phyloP scores from a whole-genome alignment of 345 rosid genomes.

The Clausena lansium region DNA sequence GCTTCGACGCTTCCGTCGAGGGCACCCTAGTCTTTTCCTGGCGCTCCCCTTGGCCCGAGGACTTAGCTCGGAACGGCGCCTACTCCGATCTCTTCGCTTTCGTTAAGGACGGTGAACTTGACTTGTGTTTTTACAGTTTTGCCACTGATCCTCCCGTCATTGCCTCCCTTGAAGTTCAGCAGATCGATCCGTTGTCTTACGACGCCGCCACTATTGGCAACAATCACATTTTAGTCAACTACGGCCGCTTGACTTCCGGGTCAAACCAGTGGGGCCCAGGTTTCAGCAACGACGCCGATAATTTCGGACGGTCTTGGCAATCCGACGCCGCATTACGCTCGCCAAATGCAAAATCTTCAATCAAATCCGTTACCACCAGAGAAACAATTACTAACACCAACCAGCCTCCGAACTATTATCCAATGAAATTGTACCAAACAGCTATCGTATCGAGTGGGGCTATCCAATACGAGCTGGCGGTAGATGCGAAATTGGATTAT shows the following conservation, averaged over 20 bases:
- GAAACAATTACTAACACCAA: constrained; percentile 45
- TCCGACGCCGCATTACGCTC: constrained; percentile 53
- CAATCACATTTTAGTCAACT: constrained; percentile 61
- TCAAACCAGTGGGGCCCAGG: constrained; percentile 91
- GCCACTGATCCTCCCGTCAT: constrained; percentile 96
- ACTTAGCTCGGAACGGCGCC: constrained; percentile 69
- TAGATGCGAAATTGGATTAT: constrained; percentile 92
- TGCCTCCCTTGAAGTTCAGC: constrained; percentile 71
- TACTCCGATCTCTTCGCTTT: constrained; percentile 90
- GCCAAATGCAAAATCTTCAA: constrained; percentile 18
- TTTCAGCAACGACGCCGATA: constrained; percentile 73
- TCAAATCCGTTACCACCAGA: constrained; percentile 40
- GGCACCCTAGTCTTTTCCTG: constrained; percentile 90
- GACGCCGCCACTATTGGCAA: constrained; percentile 46
- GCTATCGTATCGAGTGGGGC: constrained; percentile 54
- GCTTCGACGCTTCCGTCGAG: constrained; percentile 87
- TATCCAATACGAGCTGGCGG: constrained; percentile 60
- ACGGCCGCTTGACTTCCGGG: constrained; percentile 80
- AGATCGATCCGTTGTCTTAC: constrained; percentile 73
- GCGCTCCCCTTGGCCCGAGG: constrained; percentile 82
- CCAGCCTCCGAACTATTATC: constrained; percentile 81
- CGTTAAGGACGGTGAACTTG: constrained; percentile 76
- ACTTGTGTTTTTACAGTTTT: constrained; percentile 84
- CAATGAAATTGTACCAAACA: constrained; percentile 87
- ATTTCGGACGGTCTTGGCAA: constrained; percentile 90